Conservation (phyloP, 345 rosid genomes). For the Bruguiera sexangula region DNA sequence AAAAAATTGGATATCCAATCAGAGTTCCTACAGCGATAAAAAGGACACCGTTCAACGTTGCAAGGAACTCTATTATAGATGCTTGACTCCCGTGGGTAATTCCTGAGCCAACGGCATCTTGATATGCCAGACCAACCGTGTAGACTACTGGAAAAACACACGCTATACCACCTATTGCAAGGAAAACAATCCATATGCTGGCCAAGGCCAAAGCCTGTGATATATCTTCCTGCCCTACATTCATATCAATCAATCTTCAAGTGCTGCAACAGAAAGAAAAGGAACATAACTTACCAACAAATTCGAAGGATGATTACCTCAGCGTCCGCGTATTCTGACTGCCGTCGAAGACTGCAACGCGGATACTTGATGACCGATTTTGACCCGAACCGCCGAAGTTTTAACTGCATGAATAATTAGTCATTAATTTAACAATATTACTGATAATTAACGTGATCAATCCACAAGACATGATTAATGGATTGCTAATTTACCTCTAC, state of each 20-base stretch:
- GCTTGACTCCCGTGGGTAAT: slow-evolving; percentile 40
- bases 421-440: neutral
- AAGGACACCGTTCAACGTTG: slow-evolving; percentile 55
- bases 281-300: neutral
- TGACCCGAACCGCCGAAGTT: slow-evolving; percentile 84
- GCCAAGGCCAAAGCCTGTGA: slow-evolving; percentile 83
- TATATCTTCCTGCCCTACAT: slow-evolving; percentile 97
- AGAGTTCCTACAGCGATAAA: slow-evolving; percentile 58
- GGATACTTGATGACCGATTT: slow-evolving; percentile 92
- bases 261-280: slow-evolving; percentile 17
- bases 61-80: slow-evolving; percentile 44
- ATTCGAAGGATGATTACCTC: slow-evolving; percentile 52
- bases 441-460: neutral
- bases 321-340: slow-evolving; percentile 86
- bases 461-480: neutral
- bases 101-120: slow-evolving; percentile 44
- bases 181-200: slow-evolving; percentile 79
- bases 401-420: slow-evolving; percentile 44
- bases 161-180: slow-evolving; percentile 60
- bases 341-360: slow-evolving; percentile 85
- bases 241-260: slow-evolving; percentile 64
- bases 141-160: slow-evolving; percentile 57
- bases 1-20: slow-evolving; percentile 71
- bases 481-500: slow-evolving; percentile 59
- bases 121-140: slow-evolving; percentile 54